Evolutionary conservation across 2,329 filamentous ascomycete species (phyloP), one percentile per base, ranked within the genome.

Genomic region (Pezicula radicicola): DNA sequence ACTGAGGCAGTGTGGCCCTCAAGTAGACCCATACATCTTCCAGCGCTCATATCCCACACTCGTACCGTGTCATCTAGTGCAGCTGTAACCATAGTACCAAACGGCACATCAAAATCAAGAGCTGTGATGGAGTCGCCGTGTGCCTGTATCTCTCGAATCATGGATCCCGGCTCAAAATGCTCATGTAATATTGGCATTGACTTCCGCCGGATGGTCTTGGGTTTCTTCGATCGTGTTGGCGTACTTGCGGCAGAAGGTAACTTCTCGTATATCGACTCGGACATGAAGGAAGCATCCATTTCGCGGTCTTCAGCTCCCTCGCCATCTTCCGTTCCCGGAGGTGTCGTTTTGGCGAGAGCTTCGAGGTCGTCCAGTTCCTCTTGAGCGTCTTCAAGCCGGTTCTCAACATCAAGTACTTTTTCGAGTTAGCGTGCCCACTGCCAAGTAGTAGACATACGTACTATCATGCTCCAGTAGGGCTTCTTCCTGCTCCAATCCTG

Each of bases 1-100:
- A 99, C 94, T 0, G 94, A 97, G 7, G 93, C 94, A 13, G 95
- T 88, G 70, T 99, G 94, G 2, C 94, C 94, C 69, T 97, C 94
- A 28, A 99, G 78, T 62, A 89, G 76, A 25, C 94, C 94, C 65
- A 96, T 92, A 70, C 93, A 97, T 33, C 92, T 83, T 36, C 94
- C 94, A 3, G 90, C 88, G 65, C 94, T 97, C 58, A 99, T 76
- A 70, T 99, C 94, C 94, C 94, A 99, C 18, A 99, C 94, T 55
- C 89, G 83, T 41, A 99, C 88, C 1, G 91, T 92, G 68, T 99
- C 94, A 67, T 99, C 94, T 63, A 97, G 75, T 9, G 92, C 89
- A 9, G 94, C 88, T 7, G 91, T 93, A 6, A 97, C 91, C 82
- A 97, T 84, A 18, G 91, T 95, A 15, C 94, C 94, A 69, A 97